phyloP scores from a whole-genome alignment of 2,329 filamentous ascomycete genomes.

The Stachybotrys echinatus region DNA sequence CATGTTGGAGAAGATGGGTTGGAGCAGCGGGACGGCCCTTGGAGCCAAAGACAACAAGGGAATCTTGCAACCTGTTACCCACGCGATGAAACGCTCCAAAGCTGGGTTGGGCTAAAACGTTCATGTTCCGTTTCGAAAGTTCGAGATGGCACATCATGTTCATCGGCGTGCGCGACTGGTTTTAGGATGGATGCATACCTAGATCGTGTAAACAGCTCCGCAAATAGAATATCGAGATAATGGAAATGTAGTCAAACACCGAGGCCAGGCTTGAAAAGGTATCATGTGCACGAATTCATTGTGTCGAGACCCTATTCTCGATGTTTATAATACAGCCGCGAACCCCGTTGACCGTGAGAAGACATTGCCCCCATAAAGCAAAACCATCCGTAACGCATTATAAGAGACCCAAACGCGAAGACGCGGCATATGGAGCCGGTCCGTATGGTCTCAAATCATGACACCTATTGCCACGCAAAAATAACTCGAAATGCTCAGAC shows the following conservation, averaged over 20 bases:
- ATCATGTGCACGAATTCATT: conserved; percentile 60
- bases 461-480: conserved; percentile 54
- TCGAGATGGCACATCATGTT: too few species aligned
- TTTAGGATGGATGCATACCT: too few species aligned
- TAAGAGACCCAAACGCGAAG: conserved; percentile 41
- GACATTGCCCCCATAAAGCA: conserved; percentile 63
- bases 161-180: too few species aligned
- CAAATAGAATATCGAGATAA: too few species aligned
- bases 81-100: conserved; percentile 81
- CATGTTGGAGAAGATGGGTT: conserved; percentile 97
- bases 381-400: conserved; percentile 73
- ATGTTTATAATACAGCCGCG: conserved; percentile 68
- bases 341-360: conserved; percentile 66
- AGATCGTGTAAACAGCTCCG: too few species aligned
- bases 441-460: conserved; percentile 49
- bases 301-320: conserved; percentile 56
- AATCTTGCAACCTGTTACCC: conserved; percentile 77
- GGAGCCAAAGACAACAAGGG: conserved; percentile 82
- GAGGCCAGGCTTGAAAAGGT: too few species aligned
- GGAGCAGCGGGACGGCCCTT: conserved; percentile 79
- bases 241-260: too few species aligned
- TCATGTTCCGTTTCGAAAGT: background rate
- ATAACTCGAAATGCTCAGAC: conserved; percentile 45
- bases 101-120: conserved; percentile 65
- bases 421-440: conserved; percentile 17